phyloP scores from a whole-genome alignment of 129 eudicot genomes.

The Oenanthe sinensis region DNA sequence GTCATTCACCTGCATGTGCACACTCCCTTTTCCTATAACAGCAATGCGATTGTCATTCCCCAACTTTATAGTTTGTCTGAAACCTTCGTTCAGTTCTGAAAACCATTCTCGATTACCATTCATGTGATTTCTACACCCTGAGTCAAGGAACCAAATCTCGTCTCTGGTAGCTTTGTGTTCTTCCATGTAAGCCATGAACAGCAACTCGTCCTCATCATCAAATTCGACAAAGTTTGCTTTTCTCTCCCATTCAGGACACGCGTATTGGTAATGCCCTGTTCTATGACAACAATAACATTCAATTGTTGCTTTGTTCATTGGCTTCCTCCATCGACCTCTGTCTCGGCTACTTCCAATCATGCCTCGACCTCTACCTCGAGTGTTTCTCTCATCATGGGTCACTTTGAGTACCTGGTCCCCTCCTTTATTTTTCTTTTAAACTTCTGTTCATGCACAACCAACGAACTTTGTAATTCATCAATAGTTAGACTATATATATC shows the following conservation, averaged over 20 bases:
- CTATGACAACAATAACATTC: no score
- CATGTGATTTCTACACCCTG: constrained; percentile 10
- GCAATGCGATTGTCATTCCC: background rate
- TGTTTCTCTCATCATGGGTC: background rate
- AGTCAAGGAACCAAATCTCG: background rate
- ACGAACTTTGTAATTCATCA: background rate
- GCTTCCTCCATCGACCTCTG: background rate
- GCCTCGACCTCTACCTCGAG: background rate
- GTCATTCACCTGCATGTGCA: background rate
- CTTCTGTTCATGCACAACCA: background rate
- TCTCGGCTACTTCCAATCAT: background rate
- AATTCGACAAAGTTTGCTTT: background rate
- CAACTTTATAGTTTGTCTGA: background rate
- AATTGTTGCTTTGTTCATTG: background rate
- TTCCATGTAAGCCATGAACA: constrained; percentile 8
- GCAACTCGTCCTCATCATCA: background rate
- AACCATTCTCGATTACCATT: background rate
- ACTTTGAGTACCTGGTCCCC: background rate
- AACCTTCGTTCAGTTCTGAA: background rate
- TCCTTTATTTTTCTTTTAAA: background rate
- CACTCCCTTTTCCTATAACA: background rate
- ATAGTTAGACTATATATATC: background rate
- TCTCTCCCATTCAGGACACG: background rate
- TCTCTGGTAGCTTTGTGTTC: background rate
- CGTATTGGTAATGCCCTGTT: no score